Conservation (phyloP, 345 rosid genomes). For the Zanthoxylum bungeanum region DNA sequence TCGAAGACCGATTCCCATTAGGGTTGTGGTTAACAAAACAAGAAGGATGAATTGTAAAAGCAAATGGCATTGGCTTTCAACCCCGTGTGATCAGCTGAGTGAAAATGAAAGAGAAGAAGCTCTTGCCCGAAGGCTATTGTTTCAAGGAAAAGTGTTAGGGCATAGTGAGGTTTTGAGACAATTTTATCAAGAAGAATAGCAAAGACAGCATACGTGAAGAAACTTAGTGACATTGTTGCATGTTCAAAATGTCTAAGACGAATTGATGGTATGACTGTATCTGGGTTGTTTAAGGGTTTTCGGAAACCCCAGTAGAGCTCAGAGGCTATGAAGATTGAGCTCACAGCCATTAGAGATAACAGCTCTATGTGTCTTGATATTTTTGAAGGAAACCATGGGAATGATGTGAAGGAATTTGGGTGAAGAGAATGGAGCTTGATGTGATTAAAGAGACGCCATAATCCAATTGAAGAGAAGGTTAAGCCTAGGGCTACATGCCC, state of each 20-base stretch:
- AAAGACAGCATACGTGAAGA: constrained; percentile 54
- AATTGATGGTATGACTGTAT: constrained; percentile 28
- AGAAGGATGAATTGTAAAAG: constrained; percentile 52
- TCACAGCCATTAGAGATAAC: constrained; percentile 21
- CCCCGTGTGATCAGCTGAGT: constrained; percentile 78
- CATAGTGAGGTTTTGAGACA: constrained; percentile 26
- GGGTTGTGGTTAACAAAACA: constrained; percentile 55
- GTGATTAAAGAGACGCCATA: constrained; percentile 37
- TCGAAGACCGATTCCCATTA: constrained; percentile 52
- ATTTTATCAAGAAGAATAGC: constrained; percentile 53
- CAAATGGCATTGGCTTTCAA: constrained; percentile 78
- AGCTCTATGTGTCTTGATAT: constrained; percentile 24
- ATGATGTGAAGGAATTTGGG: constrained; percentile 19
- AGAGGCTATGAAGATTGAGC: constrained; percentile 21
- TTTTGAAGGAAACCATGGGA: constrained; percentile 27
- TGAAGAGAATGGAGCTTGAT: constrained; percentile 24
- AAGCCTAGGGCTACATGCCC: constrained; percentile 37
- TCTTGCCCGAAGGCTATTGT: constrained; percentile 64
- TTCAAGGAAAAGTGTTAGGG: constrained; percentile 46
- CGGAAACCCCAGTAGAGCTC: constrained; percentile 29
- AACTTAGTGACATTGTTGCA: constrained; percentile 47
- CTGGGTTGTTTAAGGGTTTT: constrained; percentile 17
- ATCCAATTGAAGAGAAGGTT: constrained; percentile 24
- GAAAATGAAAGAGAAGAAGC: constrained; percentile 69
- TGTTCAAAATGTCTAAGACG: constrained; percentile 37